A percentile compares a stretch with the other conserved stretches of the same genome.
These are phyloP conservation scores for Cutaneotrichosporon curvatum DNA, from an alignment of 1,284 basidiomycete species.

Conservation along the genomic window DNA sequence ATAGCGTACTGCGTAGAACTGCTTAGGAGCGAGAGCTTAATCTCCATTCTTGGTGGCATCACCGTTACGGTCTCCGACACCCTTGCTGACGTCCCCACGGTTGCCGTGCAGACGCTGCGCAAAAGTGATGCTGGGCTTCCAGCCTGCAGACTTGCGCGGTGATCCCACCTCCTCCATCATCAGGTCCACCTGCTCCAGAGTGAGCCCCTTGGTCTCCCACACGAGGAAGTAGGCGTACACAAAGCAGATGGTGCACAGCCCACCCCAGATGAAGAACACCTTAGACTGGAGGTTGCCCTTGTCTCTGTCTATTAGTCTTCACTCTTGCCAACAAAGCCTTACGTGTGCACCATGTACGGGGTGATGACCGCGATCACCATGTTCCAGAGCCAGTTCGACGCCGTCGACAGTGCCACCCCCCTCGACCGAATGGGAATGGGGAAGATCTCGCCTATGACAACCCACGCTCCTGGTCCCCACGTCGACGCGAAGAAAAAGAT, in stretches of 20 bases:
- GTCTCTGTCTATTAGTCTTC: conserved; percentile 47
- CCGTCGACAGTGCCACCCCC: conserved; percentile 72
- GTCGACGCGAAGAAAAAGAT: conserved; percentile 74
- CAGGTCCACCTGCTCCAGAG: conserved; percentile 42
- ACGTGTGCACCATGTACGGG: conserved; percentile 54
- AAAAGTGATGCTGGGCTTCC: conserved; percentile 38
- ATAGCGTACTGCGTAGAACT: too few relatives aligned
- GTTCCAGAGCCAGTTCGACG: conserved; percentile 55
- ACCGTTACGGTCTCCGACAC: too few relatives aligned
- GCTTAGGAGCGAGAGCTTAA: too few relatives aligned
- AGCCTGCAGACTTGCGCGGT: conserved; percentile 36
- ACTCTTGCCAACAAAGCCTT: not conserved
- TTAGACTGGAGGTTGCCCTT: conserved; percentile 58
- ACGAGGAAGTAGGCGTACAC: conserved; percentile 73
- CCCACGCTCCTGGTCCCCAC: conserved; percentile 75
- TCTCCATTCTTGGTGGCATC: too few relatives aligned
- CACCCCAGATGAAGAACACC: conserved; percentile 87
- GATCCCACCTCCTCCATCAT: conserved; percentile 41
- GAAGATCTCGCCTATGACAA: conserved; percentile 56
- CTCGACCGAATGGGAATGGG: conserved; percentile 73
- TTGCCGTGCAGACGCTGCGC: too few relatives aligned
- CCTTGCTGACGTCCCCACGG: too few relatives aligned
- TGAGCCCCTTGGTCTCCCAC: conserved; percentile 43
- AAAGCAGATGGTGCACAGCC: conserved; percentile 55
- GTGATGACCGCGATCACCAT: conserved; percentile 73